Evolutionary conservation across 495 filamentous ascomycete species (phyloP).

Genomic region (Penicillium mononematosum): DNA sequence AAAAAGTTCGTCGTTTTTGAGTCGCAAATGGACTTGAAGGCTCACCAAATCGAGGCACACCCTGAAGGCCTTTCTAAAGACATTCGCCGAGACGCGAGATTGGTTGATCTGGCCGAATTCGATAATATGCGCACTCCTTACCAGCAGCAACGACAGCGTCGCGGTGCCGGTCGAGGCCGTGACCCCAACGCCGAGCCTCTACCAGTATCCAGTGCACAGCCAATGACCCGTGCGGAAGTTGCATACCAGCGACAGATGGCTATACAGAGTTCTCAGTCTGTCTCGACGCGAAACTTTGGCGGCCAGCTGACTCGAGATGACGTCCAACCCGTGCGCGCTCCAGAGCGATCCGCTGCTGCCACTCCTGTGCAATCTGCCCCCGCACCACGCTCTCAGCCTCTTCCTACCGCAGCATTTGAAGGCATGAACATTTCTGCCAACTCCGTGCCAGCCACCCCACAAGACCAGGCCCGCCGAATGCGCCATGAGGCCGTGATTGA

Average conservation of each 20-base stretch:
- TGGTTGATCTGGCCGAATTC: constrained; percentile 84
- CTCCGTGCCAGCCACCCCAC: constrained; percentile 51
- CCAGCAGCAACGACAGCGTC: constrained; percentile 60
- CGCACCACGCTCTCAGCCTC: constrained; percentile 39
- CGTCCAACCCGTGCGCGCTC: constrained; percentile 44
- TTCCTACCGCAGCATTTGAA: constrained; percentile 44
- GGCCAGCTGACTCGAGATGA: constrained; percentile 67
- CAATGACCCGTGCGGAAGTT: constrained; percentile 79
- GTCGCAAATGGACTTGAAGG: constrained; percentile 89
- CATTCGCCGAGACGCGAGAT: constrained; percentile 75
- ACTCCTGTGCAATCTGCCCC: constrained; percentile 41
- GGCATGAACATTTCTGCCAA: constrained; percentile 36
- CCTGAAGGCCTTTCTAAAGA: constrained; percentile 78
- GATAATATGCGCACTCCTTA: constrained; percentile 69
- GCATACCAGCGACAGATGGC: constrained; percentile 93
- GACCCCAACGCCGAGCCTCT: constrained; percentile 78
- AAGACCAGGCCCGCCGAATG: constrained; percentile 75
- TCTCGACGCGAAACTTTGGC: constrained; percentile 75
- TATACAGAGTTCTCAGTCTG: constrained; percentile 80
- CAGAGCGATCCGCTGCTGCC: constrained; percentile 40
- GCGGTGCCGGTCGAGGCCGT: constrained; percentile 63
- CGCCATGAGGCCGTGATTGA: constrained; percentile 77
- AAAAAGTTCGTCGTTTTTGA: constrained; percentile 99
- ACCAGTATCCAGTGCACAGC: constrained; percentile 76
- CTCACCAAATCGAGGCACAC: constrained; percentile 75